Base-by-base conservation (phyloP, 306 rosid species). In the Canavalia ensiformis region DNA sequence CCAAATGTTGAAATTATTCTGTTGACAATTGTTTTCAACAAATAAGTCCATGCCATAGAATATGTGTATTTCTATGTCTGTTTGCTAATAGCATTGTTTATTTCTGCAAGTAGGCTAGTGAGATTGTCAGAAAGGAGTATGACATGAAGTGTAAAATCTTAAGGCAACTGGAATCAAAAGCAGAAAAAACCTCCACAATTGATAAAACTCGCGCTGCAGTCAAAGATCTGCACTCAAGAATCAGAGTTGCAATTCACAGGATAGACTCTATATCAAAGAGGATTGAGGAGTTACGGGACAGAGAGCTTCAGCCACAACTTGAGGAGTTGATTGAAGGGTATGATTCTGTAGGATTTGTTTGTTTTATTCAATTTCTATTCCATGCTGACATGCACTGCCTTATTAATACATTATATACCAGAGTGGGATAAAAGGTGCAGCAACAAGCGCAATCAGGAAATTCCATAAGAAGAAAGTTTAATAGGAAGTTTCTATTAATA, bases 251-350 rank as follows among this genome's bases (percentile, higher is more conserved):
- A 25, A 84, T 95, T 85, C 93, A 90, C 35, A 86, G 98, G 83
- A 93, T 95, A 83, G 90, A 92, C 79, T 88, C 99, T 79, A 95
- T 95, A 86, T 95, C 99, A 33, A 91, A 87, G 88, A 93, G 95
- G 84, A 92, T 95, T 58, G 98, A 92, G 82, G 94, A 95, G 35
- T 79, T 95, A 76, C 87, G 99, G 72, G 99, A 95, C 91, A 90
- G 51, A 83, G 99, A 95, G 86, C 99, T 95, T 81, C 97, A 92
- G 77, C 99, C 99, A 46, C 99, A 95, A 82, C 97, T 95, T 8
- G 97, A 91, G 79, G 99, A 95, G 89, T 87, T 95, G 86, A 91
- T 95, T 81, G 90, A 86, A 60, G 98, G 94, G 99, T 95, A 90
- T 44, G 90, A 73, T 41, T 65, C 52, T 85, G 37, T 75, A 68